phyloP scores from a whole-genome alignment of 305 asterid genomes.

The Rubia balearica region DNA sequence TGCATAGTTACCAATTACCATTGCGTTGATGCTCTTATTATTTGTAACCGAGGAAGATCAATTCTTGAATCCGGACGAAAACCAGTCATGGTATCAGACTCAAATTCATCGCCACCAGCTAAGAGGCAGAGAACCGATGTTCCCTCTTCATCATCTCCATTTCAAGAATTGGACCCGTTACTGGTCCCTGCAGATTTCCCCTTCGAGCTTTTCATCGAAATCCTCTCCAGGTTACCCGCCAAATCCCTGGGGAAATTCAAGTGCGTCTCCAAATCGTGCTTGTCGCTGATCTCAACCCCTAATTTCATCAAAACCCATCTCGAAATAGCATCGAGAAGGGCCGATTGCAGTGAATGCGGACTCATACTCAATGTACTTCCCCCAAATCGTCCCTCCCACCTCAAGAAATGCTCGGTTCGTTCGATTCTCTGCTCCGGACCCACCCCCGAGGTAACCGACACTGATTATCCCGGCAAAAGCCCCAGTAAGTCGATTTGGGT shows the following conservation, averaged over 20 bases:
- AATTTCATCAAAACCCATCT: conserved; percentile 24
- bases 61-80: neutral
- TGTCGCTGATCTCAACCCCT: conserved; percentile 14
- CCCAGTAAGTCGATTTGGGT: conserved; percentile 31
- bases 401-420: conserved; percentile 26
- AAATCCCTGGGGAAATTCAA: conserved; percentile 22
- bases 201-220: conserved; percentile 17
- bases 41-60: no score
- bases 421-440: conserved; percentile 21
- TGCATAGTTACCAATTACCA: no score
- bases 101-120: conserved; percentile 14
- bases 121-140: neutral
- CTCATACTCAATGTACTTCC: conserved; percentile 22
- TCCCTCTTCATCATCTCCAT: neutral
- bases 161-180: neutral
- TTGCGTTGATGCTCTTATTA: no score
- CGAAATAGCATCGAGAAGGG: conserved; percentile 5
- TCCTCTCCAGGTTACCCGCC: conserved; percentile 25
- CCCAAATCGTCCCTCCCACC: conserved; percentile 21
- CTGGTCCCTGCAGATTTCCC: conserved; percentile 16
- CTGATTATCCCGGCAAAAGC: conserved; percentile 31
- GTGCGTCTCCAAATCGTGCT: conserved; percentile 26
- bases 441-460: conserved; percentile 11
- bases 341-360: conserved; percentile 8
- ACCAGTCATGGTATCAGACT: neutral